Percentiles rank a stretch among this genome's conserved stretches.
These are phyloP conservation scores for Metschnikowia kunwiensis DNA, from an alignment of 805 yeast genomes.

Conservation along the genomic window DNA sequence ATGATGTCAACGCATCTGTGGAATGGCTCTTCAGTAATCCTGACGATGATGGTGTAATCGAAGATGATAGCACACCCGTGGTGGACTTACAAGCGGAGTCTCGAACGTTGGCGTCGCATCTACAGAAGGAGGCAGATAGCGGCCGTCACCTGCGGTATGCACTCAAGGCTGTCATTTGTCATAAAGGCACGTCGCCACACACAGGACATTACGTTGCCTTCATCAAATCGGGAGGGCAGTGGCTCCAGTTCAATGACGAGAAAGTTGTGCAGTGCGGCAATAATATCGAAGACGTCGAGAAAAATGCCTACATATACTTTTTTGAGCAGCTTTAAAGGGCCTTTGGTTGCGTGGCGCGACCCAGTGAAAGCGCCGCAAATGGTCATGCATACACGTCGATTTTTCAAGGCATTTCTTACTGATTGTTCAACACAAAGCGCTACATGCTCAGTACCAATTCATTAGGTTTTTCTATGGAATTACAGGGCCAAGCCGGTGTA, in stretches of 20 bases:
- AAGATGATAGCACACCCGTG: conserved; percentile 22
- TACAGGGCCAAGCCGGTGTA: no score
- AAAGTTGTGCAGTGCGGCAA: conserved; percentile 64
- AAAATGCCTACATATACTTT: conserved; percentile 49
- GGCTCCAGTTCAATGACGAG: conserved; percentile 88
- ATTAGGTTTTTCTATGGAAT: no score
- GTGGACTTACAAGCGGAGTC: conserved; percentile 30
- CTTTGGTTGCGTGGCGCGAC: neutral
- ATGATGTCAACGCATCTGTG: conserved; percentile 71
- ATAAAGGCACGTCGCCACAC: conserved; percentile 85
- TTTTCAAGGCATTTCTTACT: neutral
- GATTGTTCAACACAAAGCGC: no score
- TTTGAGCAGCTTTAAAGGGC: conserved; percentile 22
- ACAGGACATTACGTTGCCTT: conserved; percentile 92
- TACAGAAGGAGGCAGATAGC: conserved; percentile 10
- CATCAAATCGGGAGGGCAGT: conserved; percentile 47
- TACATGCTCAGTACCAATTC: no score
- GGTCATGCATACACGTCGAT: conserved; percentile 3
- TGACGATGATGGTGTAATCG: conserved; percentile 65
- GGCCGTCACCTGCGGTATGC: conserved; percentile 34
- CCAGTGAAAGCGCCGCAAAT: conserved; percentile 1
- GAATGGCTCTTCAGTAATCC: conserved; percentile 90
- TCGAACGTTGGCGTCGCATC: conserved; percentile 14
- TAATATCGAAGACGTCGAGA: conserved; percentile 41
- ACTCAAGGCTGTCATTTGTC: conserved; percentile 72